Base-by-base conservation (phyloP, 768 basidiomycete genomes). In the Fomitopsis serialis region DNA sequence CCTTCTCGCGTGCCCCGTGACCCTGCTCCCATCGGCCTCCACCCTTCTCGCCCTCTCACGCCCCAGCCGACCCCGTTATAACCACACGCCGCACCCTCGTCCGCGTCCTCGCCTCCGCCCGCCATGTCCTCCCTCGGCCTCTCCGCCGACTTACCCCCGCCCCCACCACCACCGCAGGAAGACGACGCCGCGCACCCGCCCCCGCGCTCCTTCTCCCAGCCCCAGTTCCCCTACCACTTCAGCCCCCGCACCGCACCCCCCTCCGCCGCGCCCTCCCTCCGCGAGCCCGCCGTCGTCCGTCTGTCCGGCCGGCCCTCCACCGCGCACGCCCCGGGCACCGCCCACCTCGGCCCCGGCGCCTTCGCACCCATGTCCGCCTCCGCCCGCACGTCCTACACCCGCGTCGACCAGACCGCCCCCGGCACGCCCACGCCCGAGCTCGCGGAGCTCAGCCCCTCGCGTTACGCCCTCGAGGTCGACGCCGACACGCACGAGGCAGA, bases 321-420 rank as follows among this genome's bases (percentile, higher is more conserved):
- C 37, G 19, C 9, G 7, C 48, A 21, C 19, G 19, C 42, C 37
- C 42, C 3, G 40, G 42, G 13, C 42, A 44, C 11, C 27, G 9
- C 42, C 15, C 42, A 5, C 42, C 5, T 24, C 48, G 23, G 32
- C 12, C 32, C 37, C 4, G 50, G 29, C 50, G 45, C 55, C n/a
- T 60, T 67, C 51, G 43, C 53, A 56, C 66, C 56, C 49, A 52
- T 66, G 29, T 73, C 76, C 19, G 70, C 76, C 34, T 75, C 75
- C 48, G 74, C 80, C 0, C 74, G 78, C 22, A 80, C 80, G 7
- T 80, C 80, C 11, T 77, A 75, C 57, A 82, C 80, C 1, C 74
- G 74, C 23, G 79, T 81, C 29, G 75, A 78, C 55, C 51, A 55
- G 4, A 63, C 63, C 19, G 61, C 60, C 15, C 61, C 61, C 36